Evolutionary conservation across 257 asterid genomes (phyloP), one percentile per base, ranked within the genome.

Genomic region (Parsonsia alboflavescens): DNA sequence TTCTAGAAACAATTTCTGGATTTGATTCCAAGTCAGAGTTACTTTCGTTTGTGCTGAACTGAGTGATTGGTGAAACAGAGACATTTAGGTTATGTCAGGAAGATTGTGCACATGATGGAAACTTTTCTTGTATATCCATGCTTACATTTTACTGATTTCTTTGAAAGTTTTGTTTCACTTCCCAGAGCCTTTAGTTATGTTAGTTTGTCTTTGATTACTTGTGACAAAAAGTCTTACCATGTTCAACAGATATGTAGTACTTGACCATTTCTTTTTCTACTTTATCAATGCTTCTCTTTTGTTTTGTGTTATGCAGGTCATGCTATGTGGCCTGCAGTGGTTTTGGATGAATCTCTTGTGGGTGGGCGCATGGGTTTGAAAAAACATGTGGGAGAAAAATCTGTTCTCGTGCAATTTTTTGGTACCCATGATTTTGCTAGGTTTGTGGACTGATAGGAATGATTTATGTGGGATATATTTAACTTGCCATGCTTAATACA

Each of bases 391-490:
- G 97, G 97, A 76, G 98, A 87, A 77, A 89, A 92, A 78, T 88
- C 93, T 53, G 92, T 88, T 81, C 83, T 88, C 62, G 99, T 95
- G 77, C 99, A 95, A 77, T 95, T 95, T 88, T 95, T 95, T 76
- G 99, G 99, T 56, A 90, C 96, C 74, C 97, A 95, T 78, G 99
- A 95, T 84, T 95, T 95, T 87, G 98, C 99, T 69, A 90, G 99
- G 99, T 92, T 83, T 73, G 78, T 67, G 50, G 77, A 3, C 70
- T 56, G 42, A 16, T 75, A 69, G 57, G 44, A 59, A 72, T 10
- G 6, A 19, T 54, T 76, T 13, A 16, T 30, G 36, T 71, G 5
- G 33, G 30, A 26, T 56, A 13, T 75, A 13, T 16, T 73, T 10
- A 42, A 26, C 1, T 63, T n/a, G 49, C 33, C 3, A 65, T 17